These are phyloP conservation scores for Hypoxylon sp. DNA, from an alignment of 2,329 filamentous ascomycete genomes.

Conservation along the genomic window DNA sequence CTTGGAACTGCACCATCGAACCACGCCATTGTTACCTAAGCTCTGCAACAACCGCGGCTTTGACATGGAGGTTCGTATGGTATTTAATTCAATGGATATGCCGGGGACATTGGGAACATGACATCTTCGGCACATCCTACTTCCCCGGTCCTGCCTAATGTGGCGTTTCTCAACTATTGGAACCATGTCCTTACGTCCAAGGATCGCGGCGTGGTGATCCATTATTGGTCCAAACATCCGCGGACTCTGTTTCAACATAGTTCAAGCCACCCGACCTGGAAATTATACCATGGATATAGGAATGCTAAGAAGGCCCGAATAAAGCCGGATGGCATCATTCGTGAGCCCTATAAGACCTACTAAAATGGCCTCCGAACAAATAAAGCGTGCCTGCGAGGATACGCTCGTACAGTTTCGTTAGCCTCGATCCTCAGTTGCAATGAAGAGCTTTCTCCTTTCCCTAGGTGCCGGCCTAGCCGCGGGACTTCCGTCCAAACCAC, in stretches of 20 bases:
- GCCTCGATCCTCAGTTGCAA: conserved; percentile 17
- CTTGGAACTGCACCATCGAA: conserved; percentile 4
- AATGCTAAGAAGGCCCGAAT: conserved; percentile 33
- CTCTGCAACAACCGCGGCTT: conserved; percentile 10
- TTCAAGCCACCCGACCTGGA: conserved; percentile 11
- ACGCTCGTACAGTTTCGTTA: conserved; percentile 4
- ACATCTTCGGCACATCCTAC: conserved; percentile 16
- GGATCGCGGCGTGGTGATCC: conserved; percentile 30
- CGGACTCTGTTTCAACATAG: conserved; percentile 31
- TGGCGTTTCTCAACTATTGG: conserved; percentile 8
- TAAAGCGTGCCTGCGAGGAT: conserved; percentile 5
- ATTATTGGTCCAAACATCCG: conserved; percentile 32
- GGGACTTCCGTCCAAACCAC: conserved; percentile 39
- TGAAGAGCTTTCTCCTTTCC: conserved; percentile 47
- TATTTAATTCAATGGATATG: conserved; percentile 10
- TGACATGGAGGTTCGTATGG: conserved; percentile 15
- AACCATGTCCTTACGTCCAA: conserved; percentile 10
- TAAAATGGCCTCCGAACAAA: conserved; percentile 13
- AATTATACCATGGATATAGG: conserved; percentile 17
- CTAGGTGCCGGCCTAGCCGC: conserved; percentile 44
- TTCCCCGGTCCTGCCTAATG: conserved; percentile 24
- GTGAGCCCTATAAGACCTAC: conserved; percentile 26
- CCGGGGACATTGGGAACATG: background rate
- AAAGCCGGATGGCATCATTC: conserved; percentile 22
- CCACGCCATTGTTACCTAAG: conserved; percentile 13